Base-by-base conservation (phyloP, 345 rosid species). In the Salix exigua region DNA sequence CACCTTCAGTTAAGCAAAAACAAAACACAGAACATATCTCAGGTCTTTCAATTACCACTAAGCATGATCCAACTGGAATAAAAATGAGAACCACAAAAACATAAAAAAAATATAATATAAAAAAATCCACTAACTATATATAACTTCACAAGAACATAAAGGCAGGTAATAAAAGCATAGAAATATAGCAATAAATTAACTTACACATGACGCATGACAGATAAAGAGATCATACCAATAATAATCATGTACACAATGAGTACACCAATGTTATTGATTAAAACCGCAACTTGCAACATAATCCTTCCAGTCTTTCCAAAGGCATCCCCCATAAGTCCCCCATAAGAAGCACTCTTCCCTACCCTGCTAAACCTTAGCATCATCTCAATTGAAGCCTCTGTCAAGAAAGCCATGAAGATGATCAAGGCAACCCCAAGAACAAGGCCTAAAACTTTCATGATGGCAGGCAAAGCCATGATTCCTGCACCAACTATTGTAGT, bases 191-290 rank as follows among this genome's bases (percentile, higher is more conserved):
- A 71, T 6, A 40, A 66, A 31, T 16, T 35, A 65, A 37, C 48
- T 28, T 26, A 17, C 2, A 31, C 8, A 18, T 17, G 13, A 42
- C 19, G 11, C 28, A 3, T 19, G 5, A 14, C 21, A 8, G 25
- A 55, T 2, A 30, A 58, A 58, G 53, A 73, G 75, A 44, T 4
- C 87, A 69, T 88, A 93, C 99, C 98, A 40, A 93, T 91, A 62
- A 93, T 96, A 79, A 96, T 96, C 98, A 96, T 90, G 93, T 96
- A 93, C 61, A 91, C 99, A 72, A 93, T 85, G 80, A 96, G 92
- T 21, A 92, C 97, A 55, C 98, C 99, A 23, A 93, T 77, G 84
- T 92, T 92, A 89, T 91, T 92, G 81, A 94, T 73, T 69, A 92
- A 60, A 75, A 96, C 90, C 79, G 89, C 67, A 55, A 88, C 58